Base-by-base conservation (phyloP, 257 asterid species). In the Solanum etuberosum region DNA sequence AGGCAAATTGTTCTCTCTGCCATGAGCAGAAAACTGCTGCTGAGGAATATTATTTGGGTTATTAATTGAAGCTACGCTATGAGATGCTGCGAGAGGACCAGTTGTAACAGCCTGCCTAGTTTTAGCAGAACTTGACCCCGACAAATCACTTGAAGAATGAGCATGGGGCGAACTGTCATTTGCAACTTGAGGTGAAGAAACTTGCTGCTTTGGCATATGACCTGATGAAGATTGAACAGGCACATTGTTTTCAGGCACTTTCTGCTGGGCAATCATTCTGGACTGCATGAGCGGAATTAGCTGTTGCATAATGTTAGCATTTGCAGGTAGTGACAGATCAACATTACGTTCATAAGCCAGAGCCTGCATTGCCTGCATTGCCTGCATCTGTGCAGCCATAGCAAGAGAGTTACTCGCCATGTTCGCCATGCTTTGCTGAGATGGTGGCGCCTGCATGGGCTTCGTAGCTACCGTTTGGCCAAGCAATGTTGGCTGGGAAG, bases 311-410 rank as follows among this genome's bases (percentile, higher is more conserved):
- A 94, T 85, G 90, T 88, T 92, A 77, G 98, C 99, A 93, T 94
- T 95, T 51, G 97, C 96, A 86, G 99, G 99, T 90, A 92, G 89
- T 63, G 99, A 94, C 91, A 96, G 93, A 89, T 97, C 99, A 90
- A 97, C 94, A 89, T 93, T 95, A 90, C 93, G 98, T 86, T 96
- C 99, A 87, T 90, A 94, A 11, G 98, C 99, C 92, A 96, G 89
- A 82, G 98, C 98, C 91, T 97, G 98, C 90, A 95, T 89, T 67
- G 98, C 95, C 89, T 48, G 59, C 59, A 51, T 51, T 18, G 63
- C 63, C 63, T 95, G 99, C 98, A 95, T 90, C 89, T 94, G 98
- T 73, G 98, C 97, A 87, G 97, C 98, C 94, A 96, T 90, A 85
- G 95, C 90, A 83, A 92, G 88, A 63, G 91, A 93, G 87, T 91